A percentile compares a stretch with the other conserved stretches of the same genome.
These are phyloP conservation scores for Strigomonas galati DNA, from an alignment of 208 protist species.

Conservation along the genomic window DNA sequence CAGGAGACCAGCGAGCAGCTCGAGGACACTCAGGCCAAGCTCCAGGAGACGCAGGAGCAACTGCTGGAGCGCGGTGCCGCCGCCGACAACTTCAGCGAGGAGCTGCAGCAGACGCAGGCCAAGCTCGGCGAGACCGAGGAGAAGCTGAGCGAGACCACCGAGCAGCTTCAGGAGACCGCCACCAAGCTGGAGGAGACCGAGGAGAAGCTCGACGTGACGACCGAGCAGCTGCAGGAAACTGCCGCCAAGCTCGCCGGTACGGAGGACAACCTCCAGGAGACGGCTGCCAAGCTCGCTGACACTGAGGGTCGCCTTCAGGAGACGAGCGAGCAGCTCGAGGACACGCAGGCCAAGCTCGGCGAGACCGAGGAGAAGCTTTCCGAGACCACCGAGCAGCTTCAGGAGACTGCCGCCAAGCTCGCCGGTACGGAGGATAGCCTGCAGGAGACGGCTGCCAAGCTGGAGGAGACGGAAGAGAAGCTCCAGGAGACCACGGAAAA, in stretches of 20 bases:
- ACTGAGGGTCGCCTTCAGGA: conserved; percentile 30
- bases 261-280: conserved; percentile 21
- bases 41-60: conserved; percentile 25
- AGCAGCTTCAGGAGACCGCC: conserved; percentile 16
- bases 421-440: conserved; percentile 11
- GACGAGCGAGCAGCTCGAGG: conserved; percentile 30
- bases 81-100: conserved; percentile 13
- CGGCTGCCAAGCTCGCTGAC: conserved; percentile 19
- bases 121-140: conserved; percentile 2
- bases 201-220: conserved; percentile 12
- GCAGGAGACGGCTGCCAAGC: conserved; percentile 16
- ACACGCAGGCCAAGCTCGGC: conserved; percentile 25
- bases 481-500: conserved; percentile 10
- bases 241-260: conserved; percentile 27
- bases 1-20: conserved; percentile 20
- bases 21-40: conserved; percentile 22
- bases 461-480: conserved; percentile 15
- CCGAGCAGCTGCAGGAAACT: conserved; percentile 21
- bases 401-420: conserved; percentile 16
- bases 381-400: conserved; percentile 24
- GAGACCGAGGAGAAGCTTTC: conserved; percentile 22
- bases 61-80: conserved; percentile 12
- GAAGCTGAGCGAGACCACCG: conserved; percentile 13
- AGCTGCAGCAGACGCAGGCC: conserved; percentile 25
- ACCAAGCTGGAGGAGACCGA: conserved; percentile 32